Evolutionary conservation across 2,329 filamentous ascomycete genomes (phyloP), one percentile per base, ranked within the genome.

Genomic region (Ophiocordyceps sinensis): DNA sequence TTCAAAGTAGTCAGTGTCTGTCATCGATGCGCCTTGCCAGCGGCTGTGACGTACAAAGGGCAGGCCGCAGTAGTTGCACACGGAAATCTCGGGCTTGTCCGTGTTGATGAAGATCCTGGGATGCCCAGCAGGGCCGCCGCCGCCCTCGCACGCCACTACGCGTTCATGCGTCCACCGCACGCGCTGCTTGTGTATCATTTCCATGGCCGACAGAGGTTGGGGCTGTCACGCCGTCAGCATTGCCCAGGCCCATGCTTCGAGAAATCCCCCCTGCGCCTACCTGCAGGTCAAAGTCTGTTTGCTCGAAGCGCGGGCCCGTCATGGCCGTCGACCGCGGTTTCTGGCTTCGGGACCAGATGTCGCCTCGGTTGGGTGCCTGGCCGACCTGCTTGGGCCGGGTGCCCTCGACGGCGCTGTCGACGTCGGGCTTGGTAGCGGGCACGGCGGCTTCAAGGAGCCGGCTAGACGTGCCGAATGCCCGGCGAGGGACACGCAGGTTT

Each of bases 71-170:
- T 98, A 98, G 56, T 75, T 81, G 71, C 91, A 98, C 59, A 71
- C 70, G 63, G 77, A 77, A 54, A 98, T 94, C 70, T 96, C 80
- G 36, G 91, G 85, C 73, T 95, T 96, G 66, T 98, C 91, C 50
- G 84, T 81, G 67, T 98, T 98, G 75, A 98, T 98, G 62, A 87
- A 98, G 65, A 98, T 82, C 56, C 77, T 77, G 39, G 91, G 91
- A 63, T 98, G 91, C 36, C 91, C 91, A 42, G 85, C 68, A 28
- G 88, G 82, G 37, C 89, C 91, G 51, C 88, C 88, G 44, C 89
- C 91, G 44, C 91, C 91, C 55, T 96, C 88, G 60, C 91, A 98
- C 36, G 79, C 79, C 40, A 93, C 89, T 38, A 84, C 64, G 46
- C 79, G 76, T 48, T 85, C 75, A 59, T 94, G 81, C 44, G 81